Conservation (phyloP, 108 stramenopile species). For the Halocafeteria seosinensis region DNA sequence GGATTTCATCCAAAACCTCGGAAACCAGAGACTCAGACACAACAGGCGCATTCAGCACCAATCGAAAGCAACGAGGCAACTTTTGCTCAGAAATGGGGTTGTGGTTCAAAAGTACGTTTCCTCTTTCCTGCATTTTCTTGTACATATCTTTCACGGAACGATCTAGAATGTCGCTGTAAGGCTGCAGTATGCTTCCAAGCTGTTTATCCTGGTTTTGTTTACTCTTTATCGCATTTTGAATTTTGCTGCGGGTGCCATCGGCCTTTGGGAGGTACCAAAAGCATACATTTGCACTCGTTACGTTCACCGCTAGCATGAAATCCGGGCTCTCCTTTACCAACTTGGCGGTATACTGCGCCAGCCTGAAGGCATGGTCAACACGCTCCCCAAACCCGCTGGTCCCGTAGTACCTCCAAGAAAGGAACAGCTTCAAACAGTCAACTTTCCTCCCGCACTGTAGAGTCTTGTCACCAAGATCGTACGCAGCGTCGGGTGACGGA, state of each 20-base stretch:
- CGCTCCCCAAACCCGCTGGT: constrained; percentile 21
- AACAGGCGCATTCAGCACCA: neutral
- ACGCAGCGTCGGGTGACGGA: constrained; percentile 31
- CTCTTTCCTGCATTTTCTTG: neutral
- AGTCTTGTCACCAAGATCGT: constrained; percentile 38
- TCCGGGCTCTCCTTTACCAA: neutral
- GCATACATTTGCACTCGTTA: constrained; percentile 43
- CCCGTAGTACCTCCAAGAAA: constrained; percentile 32
- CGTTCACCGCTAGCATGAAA: constrained; percentile 38
- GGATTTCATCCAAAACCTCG: constrained; percentile 2
- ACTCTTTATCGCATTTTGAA: too few species aligned
- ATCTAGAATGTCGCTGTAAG: neutral
- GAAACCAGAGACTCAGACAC: neutral
- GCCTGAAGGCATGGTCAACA: constrained; percentile 25
- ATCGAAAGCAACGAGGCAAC: neutral
- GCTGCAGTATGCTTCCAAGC: neutral
- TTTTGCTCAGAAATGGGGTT: neutral
- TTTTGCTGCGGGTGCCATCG: neutral
- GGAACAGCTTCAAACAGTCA: constrained; percentile 40
- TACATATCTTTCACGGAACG: neutral
- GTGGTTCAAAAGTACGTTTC: neutral
- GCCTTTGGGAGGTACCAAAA: constrained; percentile 42
- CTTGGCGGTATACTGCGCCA: constrained; percentile 2
- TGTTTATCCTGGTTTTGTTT: too few species aligned
- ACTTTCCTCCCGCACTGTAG: constrained; percentile 38